phyloP scores from a whole-genome alignment of 805 yeast species.

The Candida boleticola region DNA sequence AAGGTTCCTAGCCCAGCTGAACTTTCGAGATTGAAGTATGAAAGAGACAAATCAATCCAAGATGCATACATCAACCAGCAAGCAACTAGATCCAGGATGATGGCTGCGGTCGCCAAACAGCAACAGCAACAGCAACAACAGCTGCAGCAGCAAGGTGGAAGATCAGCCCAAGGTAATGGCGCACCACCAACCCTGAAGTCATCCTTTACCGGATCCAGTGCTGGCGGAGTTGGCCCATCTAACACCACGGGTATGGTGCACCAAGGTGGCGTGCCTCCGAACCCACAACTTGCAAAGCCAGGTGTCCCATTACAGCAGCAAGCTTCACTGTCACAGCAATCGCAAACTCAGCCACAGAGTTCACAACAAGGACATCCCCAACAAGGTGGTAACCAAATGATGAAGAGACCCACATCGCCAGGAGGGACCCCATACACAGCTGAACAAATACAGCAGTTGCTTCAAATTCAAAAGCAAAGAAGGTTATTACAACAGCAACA shows the following conservation, averaged over 20 bases:
- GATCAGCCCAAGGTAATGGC: constrained; percentile 1
- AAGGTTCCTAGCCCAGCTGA: constrained; percentile 74
- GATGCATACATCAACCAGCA: constrained; percentile 60
- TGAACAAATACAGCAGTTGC: constrained; percentile 58
- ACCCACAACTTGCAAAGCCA: neutral
- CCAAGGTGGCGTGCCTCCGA: neutral
- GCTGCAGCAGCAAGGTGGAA: constrained; percentile 7
- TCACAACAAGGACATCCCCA: constrained; percentile 11
- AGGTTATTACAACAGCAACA: constrained; percentile 46
- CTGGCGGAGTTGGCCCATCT: constrained; percentile 1
- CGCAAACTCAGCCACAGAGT: constrained; percentile 3
- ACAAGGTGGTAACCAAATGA: constrained; percentile 6
- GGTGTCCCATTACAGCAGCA: neutral
- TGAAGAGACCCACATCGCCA: constrained; percentile 44
- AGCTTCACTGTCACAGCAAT: constrained; percentile 2
- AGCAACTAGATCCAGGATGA: constrained; percentile 41
- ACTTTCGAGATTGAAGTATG: constrained; percentile 76
- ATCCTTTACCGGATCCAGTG: constrained; percentile 1
- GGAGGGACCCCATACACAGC: constrained; percentile 58
- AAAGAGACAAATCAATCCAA: constrained; percentile 81
- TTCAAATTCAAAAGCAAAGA: constrained; percentile 52
- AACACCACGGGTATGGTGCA: constrained; percentile 1
- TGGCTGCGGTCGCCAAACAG: constrained; percentile 41
- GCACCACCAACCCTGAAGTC: neutral
- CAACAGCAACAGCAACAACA: constrained; percentile 17